Conservation (phyloP, 129 eudicot species). For the Flaveria brownii region DNA sequence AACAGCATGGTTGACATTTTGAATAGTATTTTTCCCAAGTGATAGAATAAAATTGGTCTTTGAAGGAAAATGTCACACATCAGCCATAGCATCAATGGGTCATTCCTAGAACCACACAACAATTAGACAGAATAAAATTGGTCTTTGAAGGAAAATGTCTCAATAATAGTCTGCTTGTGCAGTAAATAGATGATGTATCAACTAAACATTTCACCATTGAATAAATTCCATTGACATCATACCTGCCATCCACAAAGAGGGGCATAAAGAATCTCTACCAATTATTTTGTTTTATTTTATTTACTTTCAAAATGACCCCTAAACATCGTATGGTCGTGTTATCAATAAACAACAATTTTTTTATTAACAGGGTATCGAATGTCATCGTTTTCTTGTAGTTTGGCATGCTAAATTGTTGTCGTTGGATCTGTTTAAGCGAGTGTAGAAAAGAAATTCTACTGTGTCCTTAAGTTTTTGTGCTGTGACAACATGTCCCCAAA, state of each 20-base stretch:
- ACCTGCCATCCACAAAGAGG: background rate
- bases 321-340: no score
- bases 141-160: background rate
- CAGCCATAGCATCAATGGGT: background rate
- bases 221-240: background rate
- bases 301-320: background rate
- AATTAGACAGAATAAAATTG: background rate
- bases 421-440: no score
- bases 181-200: background rate
- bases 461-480: no score
- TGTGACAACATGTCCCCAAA: no score
- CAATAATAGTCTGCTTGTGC: background rate
- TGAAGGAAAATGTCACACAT: background rate
- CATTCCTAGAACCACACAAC: background rate
- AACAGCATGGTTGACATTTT: background rate
- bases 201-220: conserved; percentile 4
- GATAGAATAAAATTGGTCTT: no score
- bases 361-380: no score
- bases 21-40: background rate
- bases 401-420: no score
- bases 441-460: no score
- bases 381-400: no score
- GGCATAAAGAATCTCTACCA: background rate
- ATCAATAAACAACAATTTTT: no score
- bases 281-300: background rate